A percentile compares a stretch with the other conserved stretches of the same genome.
Conservation (phyloP, 768 basidiomycete genomes). For the Phylloporus sp. region DNA sequence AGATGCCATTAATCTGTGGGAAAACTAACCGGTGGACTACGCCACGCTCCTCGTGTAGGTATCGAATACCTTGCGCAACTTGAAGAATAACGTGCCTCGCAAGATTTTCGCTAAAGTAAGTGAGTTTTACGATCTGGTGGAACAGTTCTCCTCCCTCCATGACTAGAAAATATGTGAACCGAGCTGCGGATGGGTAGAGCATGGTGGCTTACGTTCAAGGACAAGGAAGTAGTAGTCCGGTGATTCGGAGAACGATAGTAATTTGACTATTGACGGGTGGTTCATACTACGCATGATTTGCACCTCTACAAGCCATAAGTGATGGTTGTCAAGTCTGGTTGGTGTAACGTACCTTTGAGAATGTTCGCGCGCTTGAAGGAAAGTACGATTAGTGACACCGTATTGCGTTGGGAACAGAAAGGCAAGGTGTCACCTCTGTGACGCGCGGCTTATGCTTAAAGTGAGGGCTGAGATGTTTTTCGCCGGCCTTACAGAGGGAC, state of each 20-base stretch:
- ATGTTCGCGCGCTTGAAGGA: conserved; percentile 85
- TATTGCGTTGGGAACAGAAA: conserved; percentile 18
- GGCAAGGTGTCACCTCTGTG: conserved; percentile 74
- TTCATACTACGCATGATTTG: conserved; percentile 97
- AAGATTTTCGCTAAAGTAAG: conserved; percentile 98
- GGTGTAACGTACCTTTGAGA: conserved; percentile 64
- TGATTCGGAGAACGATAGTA: conserved; percentile 89
- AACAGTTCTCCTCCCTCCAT: conserved; percentile 99
- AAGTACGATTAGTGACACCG: conserved; percentile 17
- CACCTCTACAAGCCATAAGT: conserved; percentile 61
- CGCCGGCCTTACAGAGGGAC: conserved; percentile 63
- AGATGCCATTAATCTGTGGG: neutral
- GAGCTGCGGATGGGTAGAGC: neutral
- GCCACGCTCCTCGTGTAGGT: conserved; percentile 95
- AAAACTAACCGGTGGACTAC: conserved; percentile 80
- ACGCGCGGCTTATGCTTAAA: conserved; percentile 98
- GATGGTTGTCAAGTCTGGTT: neutral
- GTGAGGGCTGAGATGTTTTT: conserved; percentile 88
- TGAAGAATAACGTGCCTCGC: conserved; percentile 96
- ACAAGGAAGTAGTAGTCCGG: conserved; percentile 92
- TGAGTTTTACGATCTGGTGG: conserved; percentile 98
- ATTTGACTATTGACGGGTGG: conserved; percentile 90
- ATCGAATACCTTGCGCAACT: conserved; percentile 89
- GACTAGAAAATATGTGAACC: conserved; percentile 44
- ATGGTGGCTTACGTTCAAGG: conserved; percentile 69